Evolutionary conservation across 1,284 basidiomycete species (phyloP).

Genomic region (Sanghuangporus baumii): DNA sequence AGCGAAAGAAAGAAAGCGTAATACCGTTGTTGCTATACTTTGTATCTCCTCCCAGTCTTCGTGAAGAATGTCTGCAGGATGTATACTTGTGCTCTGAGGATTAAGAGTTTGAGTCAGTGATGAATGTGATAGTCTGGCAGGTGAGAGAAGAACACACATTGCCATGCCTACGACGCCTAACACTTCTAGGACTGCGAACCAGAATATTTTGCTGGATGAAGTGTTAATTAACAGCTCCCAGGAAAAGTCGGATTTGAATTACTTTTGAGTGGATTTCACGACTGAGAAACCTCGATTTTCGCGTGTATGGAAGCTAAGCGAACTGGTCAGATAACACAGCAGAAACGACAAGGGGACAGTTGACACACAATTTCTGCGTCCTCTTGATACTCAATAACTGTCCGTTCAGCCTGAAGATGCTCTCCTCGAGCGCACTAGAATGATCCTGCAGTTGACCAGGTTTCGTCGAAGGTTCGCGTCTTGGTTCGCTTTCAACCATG

Average conservation of each 20-base stretch:
- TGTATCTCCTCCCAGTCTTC: constrained; percentile 78
- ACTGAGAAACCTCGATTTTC: constrained; percentile 79
- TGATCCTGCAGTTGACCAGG: constrained; percentile 85
- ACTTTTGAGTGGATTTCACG: constrained; percentile 78
- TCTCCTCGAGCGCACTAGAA: constrained; percentile 88
- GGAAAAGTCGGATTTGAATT: constrained; percentile 19
- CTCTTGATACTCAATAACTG: constrained; percentile 84
- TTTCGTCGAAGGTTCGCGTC: constrained; percentile 76
- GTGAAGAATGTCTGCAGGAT: constrained; percentile 92
- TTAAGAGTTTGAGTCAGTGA: background rate
- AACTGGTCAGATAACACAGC: constrained; percentile 16
- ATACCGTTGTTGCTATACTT: constrained; percentile 47
- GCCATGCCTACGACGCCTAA: constrained; percentile 79
- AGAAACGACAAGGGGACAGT: background rate
- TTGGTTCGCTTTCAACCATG: constrained; percentile 94
- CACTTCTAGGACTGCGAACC: constrained; percentile 82
- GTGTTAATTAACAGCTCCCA: constrained; percentile 24
- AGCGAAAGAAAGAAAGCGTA: background rate
- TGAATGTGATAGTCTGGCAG: background rate
- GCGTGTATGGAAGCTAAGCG: constrained; percentile 68
- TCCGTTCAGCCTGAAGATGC: constrained; percentile 83
- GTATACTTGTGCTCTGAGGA: constrained; percentile 75
- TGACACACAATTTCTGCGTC: constrained; percentile 82
- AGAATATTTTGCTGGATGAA: constrained; percentile 71
- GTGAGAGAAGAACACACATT: constrained; percentile 42